These are phyloP conservation scores for Thermothelomyces thermophilus DNA, from an alignment of 2,329 filamentous ascomycete species.

Conservation along the genomic window DNA sequence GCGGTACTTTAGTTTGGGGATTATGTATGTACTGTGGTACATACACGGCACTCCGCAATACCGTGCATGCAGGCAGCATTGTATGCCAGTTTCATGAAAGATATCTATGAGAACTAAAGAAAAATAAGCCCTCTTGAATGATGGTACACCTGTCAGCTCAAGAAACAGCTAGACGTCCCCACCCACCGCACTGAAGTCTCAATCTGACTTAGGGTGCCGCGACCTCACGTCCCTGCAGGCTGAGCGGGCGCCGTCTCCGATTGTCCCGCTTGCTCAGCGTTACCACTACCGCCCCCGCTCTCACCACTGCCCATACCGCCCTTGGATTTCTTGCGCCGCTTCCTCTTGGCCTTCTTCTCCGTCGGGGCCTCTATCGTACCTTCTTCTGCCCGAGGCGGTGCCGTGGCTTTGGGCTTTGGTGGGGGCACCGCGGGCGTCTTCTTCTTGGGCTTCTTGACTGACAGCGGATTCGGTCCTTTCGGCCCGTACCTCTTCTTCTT, in stretches of 20 bases:
- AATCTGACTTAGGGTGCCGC: too few species aligned
- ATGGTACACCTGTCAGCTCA: too few species aligned
- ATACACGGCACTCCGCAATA: too few species aligned
- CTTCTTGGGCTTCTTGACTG: slow-evolving; percentile 33
- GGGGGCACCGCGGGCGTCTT: slow-evolving; percentile 15
- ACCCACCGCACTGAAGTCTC: too few species aligned
- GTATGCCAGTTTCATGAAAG: too few species aligned
- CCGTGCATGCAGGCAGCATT: too few species aligned
- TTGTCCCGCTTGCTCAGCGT: slow-evolving; percentile 7
- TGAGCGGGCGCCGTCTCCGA: not conserved
- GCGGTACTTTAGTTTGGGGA: too few species aligned
- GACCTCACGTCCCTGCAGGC: too few species aligned
- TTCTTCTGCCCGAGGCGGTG: slow-evolving; percentile 22
- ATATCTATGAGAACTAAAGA: too few species aligned
- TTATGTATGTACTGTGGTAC: too few species aligned
- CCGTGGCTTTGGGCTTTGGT: slow-evolving; percentile 15
- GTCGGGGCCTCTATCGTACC: slow-evolving; percentile 26
- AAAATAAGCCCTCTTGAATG: too few species aligned
- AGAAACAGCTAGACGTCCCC: too few species aligned
- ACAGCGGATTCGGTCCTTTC: slow-evolving; percentile 31
- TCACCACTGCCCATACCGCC: slow-evolving; percentile 4
- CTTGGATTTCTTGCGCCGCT: slow-evolving; percentile 23
- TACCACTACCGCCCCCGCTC: slow-evolving; percentile 5
- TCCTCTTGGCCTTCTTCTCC: slow-evolving; percentile 26
- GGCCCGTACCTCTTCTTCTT: slow-evolving; percentile 29